These are phyloP conservation scores for Heritiera littoralis DNA, from an alignment of 345 rosid species.

Conservation along the genomic window DNA sequence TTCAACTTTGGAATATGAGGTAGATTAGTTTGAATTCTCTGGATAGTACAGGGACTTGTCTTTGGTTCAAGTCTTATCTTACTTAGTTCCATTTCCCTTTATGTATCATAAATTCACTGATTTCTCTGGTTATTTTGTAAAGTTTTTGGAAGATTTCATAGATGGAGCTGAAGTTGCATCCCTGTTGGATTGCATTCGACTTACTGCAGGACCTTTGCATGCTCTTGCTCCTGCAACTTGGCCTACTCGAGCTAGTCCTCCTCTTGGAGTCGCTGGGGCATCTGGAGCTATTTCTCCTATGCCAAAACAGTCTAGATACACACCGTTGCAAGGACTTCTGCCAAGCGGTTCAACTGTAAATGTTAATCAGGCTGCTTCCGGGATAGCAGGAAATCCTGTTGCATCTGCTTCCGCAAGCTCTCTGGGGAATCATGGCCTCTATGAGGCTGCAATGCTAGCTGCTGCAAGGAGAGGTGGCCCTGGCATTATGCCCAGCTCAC, in stretches of 20 bases:
- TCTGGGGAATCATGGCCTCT: constrained; percentile 63
- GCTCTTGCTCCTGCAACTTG: constrained; percentile 97
- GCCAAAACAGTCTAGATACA: constrained; percentile 67
- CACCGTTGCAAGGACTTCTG: constrained; percentile 58
- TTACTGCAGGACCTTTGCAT: constrained; percentile 93
- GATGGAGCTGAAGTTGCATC: constrained; percentile 97
- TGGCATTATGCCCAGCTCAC: constrained; percentile 96
- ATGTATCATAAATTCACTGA: constrained; percentile 14
- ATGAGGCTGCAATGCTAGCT: constrained; percentile 76
- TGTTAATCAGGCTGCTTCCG: constrained; percentile 52
- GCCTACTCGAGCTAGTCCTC: constrained; percentile 91
- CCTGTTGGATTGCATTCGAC: constrained; percentile 95
- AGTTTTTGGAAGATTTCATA: constrained; percentile 91
- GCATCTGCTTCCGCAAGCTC: constrained; percentile 51
- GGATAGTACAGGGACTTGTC: not conserved
- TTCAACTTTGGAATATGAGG: not conserved
- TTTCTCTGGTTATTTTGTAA: constrained; percentile 25
- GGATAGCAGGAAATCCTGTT: constrained; percentile 46
- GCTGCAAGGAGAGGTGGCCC: constrained; percentile 90
- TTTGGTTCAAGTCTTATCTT: not conserved
- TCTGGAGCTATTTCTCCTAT: constrained; percentile 49
- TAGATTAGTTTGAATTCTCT: not conserved
- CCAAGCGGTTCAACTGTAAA: constrained; percentile 46
- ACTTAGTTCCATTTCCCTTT: not conserved
- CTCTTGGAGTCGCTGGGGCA: constrained; percentile 58